These are phyloP conservation scores for Trifolium dubium DNA, from an alignment of 306 rosid genomes.

Conservation along the genomic window DNA sequence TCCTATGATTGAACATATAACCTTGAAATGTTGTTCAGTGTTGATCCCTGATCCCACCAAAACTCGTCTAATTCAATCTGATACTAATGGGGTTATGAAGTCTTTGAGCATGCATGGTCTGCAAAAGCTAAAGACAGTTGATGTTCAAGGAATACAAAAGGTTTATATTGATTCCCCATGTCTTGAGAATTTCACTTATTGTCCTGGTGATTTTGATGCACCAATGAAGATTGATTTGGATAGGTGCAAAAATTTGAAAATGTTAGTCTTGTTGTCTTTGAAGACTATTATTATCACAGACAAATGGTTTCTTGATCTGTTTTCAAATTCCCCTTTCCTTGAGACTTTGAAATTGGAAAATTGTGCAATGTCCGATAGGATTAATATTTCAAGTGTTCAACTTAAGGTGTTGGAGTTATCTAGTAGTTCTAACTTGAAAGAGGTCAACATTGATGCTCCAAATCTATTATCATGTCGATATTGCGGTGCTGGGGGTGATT, in stretches of 20 bases:
- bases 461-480: slow-evolving; percentile 18
- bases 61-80: not conserved
- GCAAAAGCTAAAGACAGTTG: slow-evolving; percentile 33
- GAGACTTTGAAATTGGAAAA: slow-evolving; percentile 27
- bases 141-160: slow-evolving; percentile 24
- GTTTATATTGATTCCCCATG: slow-evolving; percentile 27
- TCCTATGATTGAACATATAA: not conserved
- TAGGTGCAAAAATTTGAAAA: slow-evolving; percentile 30
- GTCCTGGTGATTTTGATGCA: not conserved
- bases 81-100: not conserved
- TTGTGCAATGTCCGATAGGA: slow-evolving; percentile 37
- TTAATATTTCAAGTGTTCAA: slow-evolving; percentile 37
- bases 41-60: not conserved
- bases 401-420: slow-evolving; percentile 35
- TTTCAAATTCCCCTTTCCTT: slow-evolving; percentile 37
- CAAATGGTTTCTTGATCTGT: slow-evolving; percentile 36
- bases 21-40: not conserved
- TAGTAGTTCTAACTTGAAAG: slow-evolving; percentile 27
- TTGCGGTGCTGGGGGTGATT: not conserved
- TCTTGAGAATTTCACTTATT: slow-evolving; percentile 16
- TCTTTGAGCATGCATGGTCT: slow-evolving; percentile 30
- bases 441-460: slow-evolving; percentile 40
- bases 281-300: not conserved
- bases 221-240: slow-evolving; percentile 14
- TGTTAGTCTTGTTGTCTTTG: not conserved